phyloP scores from a whole-genome alignment of 306 rosid genomes.

The Lotus japonicus region DNA sequence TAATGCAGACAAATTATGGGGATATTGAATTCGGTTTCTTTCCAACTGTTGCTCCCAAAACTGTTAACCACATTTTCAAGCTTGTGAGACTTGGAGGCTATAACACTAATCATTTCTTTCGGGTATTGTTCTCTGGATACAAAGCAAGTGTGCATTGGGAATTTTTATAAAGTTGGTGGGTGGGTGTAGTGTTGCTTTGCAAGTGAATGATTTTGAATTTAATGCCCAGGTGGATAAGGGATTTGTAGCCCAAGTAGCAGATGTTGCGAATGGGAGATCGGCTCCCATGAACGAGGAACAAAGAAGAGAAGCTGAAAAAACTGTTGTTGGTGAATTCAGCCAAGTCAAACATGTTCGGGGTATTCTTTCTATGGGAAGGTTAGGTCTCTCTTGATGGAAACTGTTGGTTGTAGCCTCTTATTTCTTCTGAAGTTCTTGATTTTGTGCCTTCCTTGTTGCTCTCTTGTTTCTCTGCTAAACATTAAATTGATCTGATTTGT shows the following conservation, averaged over 20 bases:
- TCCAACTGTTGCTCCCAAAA: constrained; percentile 80
- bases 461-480: neutral
- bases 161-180: neutral
- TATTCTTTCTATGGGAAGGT: constrained; percentile 99
- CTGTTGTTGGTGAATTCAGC: constrained; percentile 83
- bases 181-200: constrained; percentile 1
- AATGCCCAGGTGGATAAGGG: constrained; percentile 77
- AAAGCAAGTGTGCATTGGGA: neutral
- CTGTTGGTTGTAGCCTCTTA: neutral
- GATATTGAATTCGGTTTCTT: constrained; percentile 95
- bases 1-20: constrained; percentile 75
- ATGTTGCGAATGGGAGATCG: constrained; percentile 60
- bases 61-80: constrained; percentile 89
- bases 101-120: constrained; percentile 82
- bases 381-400: constrained; percentile 6
- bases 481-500: neutral
- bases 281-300: constrained; percentile 90
- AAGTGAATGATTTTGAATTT: constrained; percentile 24
- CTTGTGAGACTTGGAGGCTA: constrained; percentile 90
- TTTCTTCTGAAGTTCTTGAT: constrained; percentile 6
- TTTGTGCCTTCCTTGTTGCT: neutral
- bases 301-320: constrained; percentile 56
- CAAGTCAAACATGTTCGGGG: constrained; percentile 86
- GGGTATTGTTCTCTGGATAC: constrained; percentile 51
- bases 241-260: constrained; percentile 96